phyloP scores from a whole-genome alignment of 805 yeast genomes.

The Limtongia smithiae region DNA sequence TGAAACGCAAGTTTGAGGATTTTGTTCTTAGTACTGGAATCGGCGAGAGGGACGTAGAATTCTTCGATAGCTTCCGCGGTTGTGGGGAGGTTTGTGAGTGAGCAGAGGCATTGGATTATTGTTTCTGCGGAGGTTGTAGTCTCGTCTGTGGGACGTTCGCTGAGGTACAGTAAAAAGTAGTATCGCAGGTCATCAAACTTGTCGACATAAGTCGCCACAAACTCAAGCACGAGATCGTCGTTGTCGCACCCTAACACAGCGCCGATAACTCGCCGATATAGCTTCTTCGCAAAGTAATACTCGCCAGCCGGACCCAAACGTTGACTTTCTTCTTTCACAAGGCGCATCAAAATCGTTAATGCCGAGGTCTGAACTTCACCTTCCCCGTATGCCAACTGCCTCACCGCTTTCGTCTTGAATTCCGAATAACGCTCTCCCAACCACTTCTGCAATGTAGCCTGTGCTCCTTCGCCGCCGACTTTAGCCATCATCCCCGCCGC shows the following conservation, averaged over 20 bases:
- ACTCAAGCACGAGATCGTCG: constrained; percentile 49
- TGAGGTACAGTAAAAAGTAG: constrained; percentile 65
- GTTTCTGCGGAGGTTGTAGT: too few species aligned
- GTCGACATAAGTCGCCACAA: constrained; percentile 51
- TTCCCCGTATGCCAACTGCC: constrained; percentile 41
- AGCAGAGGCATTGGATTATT: constrained; percentile 27
- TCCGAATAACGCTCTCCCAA: constrained; percentile 53
- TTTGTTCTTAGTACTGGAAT: constrained; percentile 14
- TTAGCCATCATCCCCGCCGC: constrained; percentile 42
- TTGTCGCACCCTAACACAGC: constrained; percentile 38
- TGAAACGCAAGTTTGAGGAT: constrained; percentile 41
- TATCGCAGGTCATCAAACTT: constrained; percentile 74
- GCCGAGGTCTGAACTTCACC: constrained; percentile 43
- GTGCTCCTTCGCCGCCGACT: constrained; percentile 36
- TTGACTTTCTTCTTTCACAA: constrained; percentile 50
- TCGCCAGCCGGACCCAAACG: constrained; percentile 52
- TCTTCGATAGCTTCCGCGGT: constrained; percentile 28
- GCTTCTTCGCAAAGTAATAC: constrained; percentile 59
- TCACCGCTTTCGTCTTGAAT: constrained; percentile 47
- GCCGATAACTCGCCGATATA: constrained; percentile 44
- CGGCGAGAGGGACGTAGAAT: constrained; percentile 21
- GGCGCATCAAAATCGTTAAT: constrained; percentile 40
- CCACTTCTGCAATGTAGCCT: constrained; percentile 58
- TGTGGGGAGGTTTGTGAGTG: constrained; percentile 29
- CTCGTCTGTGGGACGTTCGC: too few species aligned